Base-by-base conservation (phyloP, 2,329 filamentous ascomycete species). In the Calonectria naviculata region DNA sequence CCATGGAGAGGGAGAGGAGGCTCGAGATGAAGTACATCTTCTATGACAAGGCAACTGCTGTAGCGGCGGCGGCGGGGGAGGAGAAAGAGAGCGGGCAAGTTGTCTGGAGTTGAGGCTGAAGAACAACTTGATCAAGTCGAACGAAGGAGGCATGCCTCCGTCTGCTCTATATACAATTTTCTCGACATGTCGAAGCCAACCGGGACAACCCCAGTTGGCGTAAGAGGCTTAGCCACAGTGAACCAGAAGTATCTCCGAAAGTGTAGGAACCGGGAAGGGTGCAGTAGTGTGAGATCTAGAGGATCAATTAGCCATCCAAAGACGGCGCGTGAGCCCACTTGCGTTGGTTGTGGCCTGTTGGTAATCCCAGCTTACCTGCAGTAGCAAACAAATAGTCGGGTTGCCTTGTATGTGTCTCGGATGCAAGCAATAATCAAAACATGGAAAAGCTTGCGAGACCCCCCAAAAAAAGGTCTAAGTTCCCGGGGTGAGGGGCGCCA, bases 1-100 rank as follows among this genome's bases (percentile, higher is more conserved):
- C 7, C 1, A 36, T 19, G 5, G 78, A 24, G 0, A 76, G 31
- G 1, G 70, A 28, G 1, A 73, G 0, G 10, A 41, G 5, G 8
- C 17, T 56, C 2, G 76, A 4, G 24, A 72, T 47, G 19, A 60
- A 65, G 17, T 71, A 15, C 72, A 75, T 76, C 3, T 6, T 58
- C 29, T 19, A 42, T 4, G 28, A 52, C 13, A 26, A 52, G 21
- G 26, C 12, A 60, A 38, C n/a, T 36, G 13, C 26, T 46, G 26
- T n/a, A 9, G 21, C 21, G 5, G 41, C 6, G 19, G 21, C 8
- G 41, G 41, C 19, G 19, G 41, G 15, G 9, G 41, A 12, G 42
- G 42, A 21, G 15, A 8, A n/a, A 4, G n/a, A 31, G 31, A 58
- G 52, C n/a, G 21, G 38, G n/a, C 34, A 8, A 38, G 52, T 36